phyloP scores from a whole-genome alignment of 768 basidiomycete genomes.

The Clathrus columnatus region DNA sequence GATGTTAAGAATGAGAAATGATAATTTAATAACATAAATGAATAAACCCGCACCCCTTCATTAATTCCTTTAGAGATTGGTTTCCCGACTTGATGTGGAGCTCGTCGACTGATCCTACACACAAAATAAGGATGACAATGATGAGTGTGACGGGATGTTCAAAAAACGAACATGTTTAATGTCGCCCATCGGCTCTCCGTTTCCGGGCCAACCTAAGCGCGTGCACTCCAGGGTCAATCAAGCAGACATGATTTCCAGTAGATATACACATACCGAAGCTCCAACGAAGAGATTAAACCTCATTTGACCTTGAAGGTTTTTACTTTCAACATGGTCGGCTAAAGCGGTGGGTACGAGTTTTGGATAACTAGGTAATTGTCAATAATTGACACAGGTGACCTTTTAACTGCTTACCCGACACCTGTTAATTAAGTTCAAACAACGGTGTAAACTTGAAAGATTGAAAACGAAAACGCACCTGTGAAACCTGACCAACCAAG shows the following conservation, averaged over 20 bases:
- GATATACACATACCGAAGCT: neutral
- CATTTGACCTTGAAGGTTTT: conserved; percentile 19
- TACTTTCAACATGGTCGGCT: conserved; percentile 20
- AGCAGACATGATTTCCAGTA: too few species aligned
- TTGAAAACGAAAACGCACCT: conserved; percentile 5
- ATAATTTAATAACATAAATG: neutral
- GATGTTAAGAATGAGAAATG: neutral
- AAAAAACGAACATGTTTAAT: conserved; percentile 8
- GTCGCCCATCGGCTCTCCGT: conserved; percentile 16
- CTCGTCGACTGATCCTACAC: conserved; percentile 16
- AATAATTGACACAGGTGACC: neutral
- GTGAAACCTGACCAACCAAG: conserved; percentile 14
- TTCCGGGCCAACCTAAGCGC: conserved; percentile 13
- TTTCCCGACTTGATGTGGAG: conserved; percentile 23
- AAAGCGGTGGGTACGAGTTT: conserved; percentile 14
- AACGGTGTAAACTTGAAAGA: neutral
- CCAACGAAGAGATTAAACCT: conserved; percentile 19
- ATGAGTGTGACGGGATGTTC: neutral
- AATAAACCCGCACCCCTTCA: conserved; percentile 6
- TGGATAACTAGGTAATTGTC: neutral
- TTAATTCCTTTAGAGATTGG: conserved; percentile 20
- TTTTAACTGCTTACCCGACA: neutral
- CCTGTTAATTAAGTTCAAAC: neutral
- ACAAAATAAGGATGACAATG: neutral
- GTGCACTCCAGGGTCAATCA: too few species aligned